Evolutionary conservation across 345 rosid species (phyloP).

Genomic region (Anacardium occidentale): DNA sequence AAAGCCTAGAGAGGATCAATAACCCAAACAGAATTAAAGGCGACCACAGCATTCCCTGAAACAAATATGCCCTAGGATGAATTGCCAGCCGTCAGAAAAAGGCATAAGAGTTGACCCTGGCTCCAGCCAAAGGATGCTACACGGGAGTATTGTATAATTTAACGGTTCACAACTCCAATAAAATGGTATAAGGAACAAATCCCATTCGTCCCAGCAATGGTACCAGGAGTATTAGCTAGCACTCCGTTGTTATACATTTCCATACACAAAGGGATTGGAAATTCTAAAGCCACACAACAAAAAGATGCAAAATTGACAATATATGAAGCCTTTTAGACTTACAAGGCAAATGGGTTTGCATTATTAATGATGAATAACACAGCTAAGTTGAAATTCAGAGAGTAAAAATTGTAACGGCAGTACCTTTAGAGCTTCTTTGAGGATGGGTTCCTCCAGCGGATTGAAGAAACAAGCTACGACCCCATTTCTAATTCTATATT

Average conservation of each 20-base stretch:
- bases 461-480: slow-evolving; percentile 34
- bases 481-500: slow-evolving; percentile 1
- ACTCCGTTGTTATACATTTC: neutral
- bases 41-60: too few species aligned
- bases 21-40: neutral
- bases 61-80: too few species aligned
- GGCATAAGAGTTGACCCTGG: neutral
- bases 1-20: neutral
- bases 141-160: too few species aligned
- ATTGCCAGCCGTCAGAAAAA: neutral
- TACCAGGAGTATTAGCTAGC: too few species aligned
- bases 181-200: too few species aligned
- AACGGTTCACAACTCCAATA: too few species aligned
- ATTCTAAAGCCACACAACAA: neutral
- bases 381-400: neutral
- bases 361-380: neutral
- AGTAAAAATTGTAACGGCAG: neutral
- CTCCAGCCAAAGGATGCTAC: too few species aligned
- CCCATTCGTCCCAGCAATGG: too few species aligned
- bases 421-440: slow-evolving; percentile 57
- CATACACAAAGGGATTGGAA: neutral
- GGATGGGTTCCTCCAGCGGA: slow-evolving; percentile 46
- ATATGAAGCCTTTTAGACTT: neutral
- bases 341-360: neutral
- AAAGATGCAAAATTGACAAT: neutral